Evolutionary conservation across 164 flowering plant species (phyloP), one percentile per base, ranked within the genome.

Genomic region (Stephania yunnanensis): DNA sequence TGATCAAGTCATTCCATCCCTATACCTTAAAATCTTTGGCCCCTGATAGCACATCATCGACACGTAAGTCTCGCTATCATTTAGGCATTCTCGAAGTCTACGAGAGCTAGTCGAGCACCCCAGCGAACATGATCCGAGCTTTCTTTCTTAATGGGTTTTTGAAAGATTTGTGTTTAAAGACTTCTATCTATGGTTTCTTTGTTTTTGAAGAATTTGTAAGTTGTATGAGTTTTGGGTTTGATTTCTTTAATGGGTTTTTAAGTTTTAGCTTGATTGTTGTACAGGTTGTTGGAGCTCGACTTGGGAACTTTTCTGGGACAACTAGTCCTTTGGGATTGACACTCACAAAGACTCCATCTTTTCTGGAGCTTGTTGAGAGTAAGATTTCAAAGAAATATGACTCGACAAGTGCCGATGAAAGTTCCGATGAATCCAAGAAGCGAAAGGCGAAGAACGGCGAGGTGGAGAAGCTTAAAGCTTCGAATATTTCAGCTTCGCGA

Each of bases 391-490:
- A 50, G 55, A 50, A 50, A 50, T 10, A 15, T 50, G 55, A 50
- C 55, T 15, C 11, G 4, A 50, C 7, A 9, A 50, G 55, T 50
- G 55, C 11, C 1, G 42, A 36, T 36, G 42, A 50, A 15, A 50
- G 55, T 10, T 50, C 11, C 13, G 15, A 50, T 2, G 11, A 11
- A 8, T 50, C 15, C 55, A 50, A 50, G 55, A 36, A 36, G 55
- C 55, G 13, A 50, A 50, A 15, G 22, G 17, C n/a, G n/a, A 71
- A 44, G 20, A 63, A 13, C 17, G 44, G 53, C 45, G 70, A 71
- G 29, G n/a, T 70, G 8, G 89, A 86, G 70, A 88, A 84, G 75
- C 45, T 83, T 69, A 89, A 89, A 77, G 92, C 93, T 52, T 80
- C 91, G 0, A 88, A 87, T 70, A 86, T 87, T 63, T 58, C 78